phyloP scores from a whole-genome alignment of 179 eudicot genomes.

The Pouteria campechiana region DNA sequence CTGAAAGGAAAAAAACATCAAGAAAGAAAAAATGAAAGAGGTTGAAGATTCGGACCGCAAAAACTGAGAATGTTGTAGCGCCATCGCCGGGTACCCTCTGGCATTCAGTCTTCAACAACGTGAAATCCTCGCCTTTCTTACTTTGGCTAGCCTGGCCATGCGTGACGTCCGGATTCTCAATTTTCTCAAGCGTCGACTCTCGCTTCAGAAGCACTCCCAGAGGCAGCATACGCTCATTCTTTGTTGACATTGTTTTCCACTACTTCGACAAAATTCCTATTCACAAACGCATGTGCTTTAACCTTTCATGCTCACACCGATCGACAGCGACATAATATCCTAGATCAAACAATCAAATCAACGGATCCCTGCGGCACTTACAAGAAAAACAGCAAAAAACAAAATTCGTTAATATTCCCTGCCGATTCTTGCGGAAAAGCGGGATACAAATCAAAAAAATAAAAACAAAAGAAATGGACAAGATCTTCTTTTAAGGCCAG shows the following conservation, averaged over 20 bases:
- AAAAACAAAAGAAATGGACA: background rate
- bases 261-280: slow-evolving; percentile 6
- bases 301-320: slow-evolving; percentile 3
- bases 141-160: slow-evolving; percentile 76
- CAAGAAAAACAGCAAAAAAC: background rate
- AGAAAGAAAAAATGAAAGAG: background rate
- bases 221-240: slow-evolving; percentile 75
- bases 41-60: slow-evolving; percentile 80
- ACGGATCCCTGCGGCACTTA: no score
- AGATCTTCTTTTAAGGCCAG: no score
- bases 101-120: slow-evolving; percentile 69
- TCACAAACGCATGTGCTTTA: background rate
- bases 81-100: slow-evolving; percentile 74
- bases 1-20: background rate
- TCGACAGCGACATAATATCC: slow-evolving; percentile 4
- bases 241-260: slow-evolving; percentile 52
- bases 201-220: slow-evolving; percentile 72
- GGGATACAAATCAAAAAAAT: slow-evolving; percentile 1
- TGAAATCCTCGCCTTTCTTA: slow-evolving; percentile 91
- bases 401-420: background rate
- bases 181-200: slow-evolving; percentile 67
- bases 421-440: background rate
- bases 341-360: background rate
- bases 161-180: slow-evolving; percentile 58
- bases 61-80: slow-evolving; percentile 72